A percentile compares a stretch with the other conserved stretches of the same genome.
Evolutionary conservation across 1,284 basidiomycete species (phyloP).

Genomic region (Rhodofomes roseus): DNA sequence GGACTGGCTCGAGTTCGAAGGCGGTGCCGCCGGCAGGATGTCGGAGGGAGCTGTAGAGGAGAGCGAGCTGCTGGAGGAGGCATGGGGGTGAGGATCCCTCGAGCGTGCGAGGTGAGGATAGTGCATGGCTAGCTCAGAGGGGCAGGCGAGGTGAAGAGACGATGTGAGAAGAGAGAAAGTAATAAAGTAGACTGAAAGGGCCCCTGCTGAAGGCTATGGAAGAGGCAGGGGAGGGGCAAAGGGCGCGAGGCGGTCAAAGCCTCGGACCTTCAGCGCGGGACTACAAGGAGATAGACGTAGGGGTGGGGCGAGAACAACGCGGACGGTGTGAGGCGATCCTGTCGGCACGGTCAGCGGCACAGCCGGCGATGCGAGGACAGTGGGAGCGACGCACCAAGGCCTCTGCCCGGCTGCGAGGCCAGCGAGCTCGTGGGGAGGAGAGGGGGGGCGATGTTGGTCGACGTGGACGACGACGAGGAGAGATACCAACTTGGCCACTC

Average conservation of each 20-base stretch:
- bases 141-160: constrained; percentile 1
- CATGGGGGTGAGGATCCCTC: constrained; percentile 30
- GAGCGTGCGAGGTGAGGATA: constrained; percentile 15
- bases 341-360: constrained; percentile 12
- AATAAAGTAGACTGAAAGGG: constrained; percentile 6
- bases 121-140: constrained; percentile 4
- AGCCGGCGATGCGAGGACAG: background rate
- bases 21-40: constrained; percentile 32
- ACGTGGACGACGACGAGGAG: constrained; percentile 2
- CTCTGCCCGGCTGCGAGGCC: background rate
- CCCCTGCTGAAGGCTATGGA: background rate
- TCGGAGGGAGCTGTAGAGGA: constrained; percentile 32
- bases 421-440: background rate
- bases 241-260: constrained; percentile 5
- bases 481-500: background rate
- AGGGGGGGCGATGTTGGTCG: background rate
- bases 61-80: constrained; percentile 37
- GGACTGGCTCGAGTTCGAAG: constrained; percentile 35
- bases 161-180: background rate
- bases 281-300: constrained; percentile 11
- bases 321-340: constrained; percentile 35
- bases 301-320: constrained; percentile 31
- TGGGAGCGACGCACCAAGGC: background rate
- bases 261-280: constrained; percentile 2
- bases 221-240: background rate